Evolutionary conservation across 306 rosid species (phyloP).

Genomic region (Calophaca sinica): DNA sequence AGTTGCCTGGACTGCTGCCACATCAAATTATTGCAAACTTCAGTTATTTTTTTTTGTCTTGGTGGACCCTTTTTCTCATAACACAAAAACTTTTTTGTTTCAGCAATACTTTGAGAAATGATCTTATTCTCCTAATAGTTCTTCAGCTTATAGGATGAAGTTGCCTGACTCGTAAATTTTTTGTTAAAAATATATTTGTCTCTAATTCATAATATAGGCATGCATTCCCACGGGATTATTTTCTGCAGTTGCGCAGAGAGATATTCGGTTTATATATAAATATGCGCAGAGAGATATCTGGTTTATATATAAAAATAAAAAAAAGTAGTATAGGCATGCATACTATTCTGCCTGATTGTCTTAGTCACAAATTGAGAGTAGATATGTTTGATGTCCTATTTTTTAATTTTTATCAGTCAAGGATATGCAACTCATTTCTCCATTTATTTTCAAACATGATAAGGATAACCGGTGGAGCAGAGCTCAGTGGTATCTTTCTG

Average conservation of each 20-base stretch:
- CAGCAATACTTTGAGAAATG: not conserved
- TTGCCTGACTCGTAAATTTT: not conserved
- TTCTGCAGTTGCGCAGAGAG: too few relatives aligned
- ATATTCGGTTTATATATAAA: too few relatives aligned
- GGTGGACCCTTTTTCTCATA: not conserved
- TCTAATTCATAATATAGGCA: conserved; percentile 9
- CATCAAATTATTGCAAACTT: conserved; percentile 19
- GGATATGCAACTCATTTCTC: not conserved
- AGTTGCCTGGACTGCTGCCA: not conserved
- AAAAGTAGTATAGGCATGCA: not conserved
- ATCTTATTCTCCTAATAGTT: conserved; percentile 27
- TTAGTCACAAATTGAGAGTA: conserved; percentile 11
- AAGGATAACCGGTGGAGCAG: not conserved
- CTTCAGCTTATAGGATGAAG: conserved; percentile 29
- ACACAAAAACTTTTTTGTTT: too few relatives aligned
- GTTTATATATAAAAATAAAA: too few relatives aligned
- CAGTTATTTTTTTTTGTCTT: conserved; percentile 8
- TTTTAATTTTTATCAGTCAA: not conserved
- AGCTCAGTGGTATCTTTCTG: not conserved
- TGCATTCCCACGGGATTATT: too few relatives aligned
- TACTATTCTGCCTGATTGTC: conserved; percentile 21
- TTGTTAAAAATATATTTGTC: not conserved
- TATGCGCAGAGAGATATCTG: too few relatives aligned
- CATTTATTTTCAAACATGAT: not conserved
- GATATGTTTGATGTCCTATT: not conserved